These are phyloP conservation scores for Lentinula raphanica DNA, from an alignment of 768 basidiomycete genomes.

Conservation along the genomic window DNA sequence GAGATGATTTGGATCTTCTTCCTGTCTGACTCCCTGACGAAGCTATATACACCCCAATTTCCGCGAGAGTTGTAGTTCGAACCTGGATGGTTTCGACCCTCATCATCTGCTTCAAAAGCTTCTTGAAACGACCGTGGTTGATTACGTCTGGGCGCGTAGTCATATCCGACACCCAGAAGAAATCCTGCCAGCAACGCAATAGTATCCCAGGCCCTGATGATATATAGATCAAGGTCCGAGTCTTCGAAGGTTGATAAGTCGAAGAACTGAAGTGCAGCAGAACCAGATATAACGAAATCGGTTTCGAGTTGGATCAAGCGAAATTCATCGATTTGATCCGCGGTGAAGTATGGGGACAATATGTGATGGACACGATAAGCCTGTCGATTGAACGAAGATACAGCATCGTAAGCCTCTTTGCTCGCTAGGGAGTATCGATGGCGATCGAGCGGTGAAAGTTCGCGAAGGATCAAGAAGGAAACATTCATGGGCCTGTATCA, in stretches of 20 bases:
- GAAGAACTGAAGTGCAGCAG: conserved; percentile 48
- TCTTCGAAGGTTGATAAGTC: conserved; percentile 36
- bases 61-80: neutral
- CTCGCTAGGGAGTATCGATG: neutral
- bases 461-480: conserved; percentile 1
- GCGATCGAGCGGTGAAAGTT: conserved; percentile 6
- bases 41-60: conserved; percentile 22
- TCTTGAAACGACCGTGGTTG: conserved; percentile 17
- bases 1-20: conserved; percentile 39
- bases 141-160: conserved; percentile 14
- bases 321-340: conserved; percentile 23
- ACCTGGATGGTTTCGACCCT: too few species aligned
- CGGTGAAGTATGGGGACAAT: conserved; percentile 30
- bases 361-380: conserved; percentile 31
- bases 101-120: neutral
- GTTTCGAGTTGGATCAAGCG: conserved; percentile 38
- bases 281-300: conserved; percentile 47
- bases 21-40: conserved; percentile 15
- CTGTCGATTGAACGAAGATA: conserved; percentile 12
- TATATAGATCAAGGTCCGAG: conserved; percentile 51
- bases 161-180: conserved; percentile 28
- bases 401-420: neutral
- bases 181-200: conserved; percentile 24
- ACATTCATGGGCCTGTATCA: neutral
- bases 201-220: conserved; percentile 22